Conservation (phyloP, 179 eudicot genomes). For the Monotropa hypopitys region DNA sequence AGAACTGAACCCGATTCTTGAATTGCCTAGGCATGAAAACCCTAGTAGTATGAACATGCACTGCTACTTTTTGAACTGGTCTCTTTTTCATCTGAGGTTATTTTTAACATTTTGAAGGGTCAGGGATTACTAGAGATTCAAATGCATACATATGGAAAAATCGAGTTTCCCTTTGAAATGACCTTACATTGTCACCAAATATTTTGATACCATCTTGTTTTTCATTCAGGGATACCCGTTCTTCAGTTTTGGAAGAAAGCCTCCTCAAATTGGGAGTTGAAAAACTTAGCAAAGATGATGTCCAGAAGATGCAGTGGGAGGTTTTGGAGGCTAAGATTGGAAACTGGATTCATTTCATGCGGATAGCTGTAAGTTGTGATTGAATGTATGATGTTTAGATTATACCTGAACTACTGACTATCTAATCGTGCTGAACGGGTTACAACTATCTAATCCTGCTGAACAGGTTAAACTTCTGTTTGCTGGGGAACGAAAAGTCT, state of each 20-base stretch:
- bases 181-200: neutral
- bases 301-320: constrained; percentile 99
- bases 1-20: neutral
- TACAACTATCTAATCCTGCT: constrained; percentile 3
- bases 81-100: neutral
- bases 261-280: constrained; percentile 83
- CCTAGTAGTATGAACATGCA: neutral
- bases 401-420: neutral
- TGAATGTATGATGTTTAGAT: neutral
- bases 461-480: constrained; percentile 82
- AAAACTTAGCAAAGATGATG: constrained; percentile 93
- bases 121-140: neutral
- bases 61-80: neutral
- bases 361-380: constrained; percentile 69
- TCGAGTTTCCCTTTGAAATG: neutral
- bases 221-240: constrained; percentile 64
- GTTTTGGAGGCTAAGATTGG: constrained; percentile 95
- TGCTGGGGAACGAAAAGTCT: constrained; percentile 85
- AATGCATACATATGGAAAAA: neutral
- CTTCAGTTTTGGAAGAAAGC: constrained; percentile 83
- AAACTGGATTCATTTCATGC: constrained; percentile 97
- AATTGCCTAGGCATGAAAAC: neutral
- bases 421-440: neutral
- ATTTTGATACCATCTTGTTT: constrained; percentile 1
- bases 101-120: neutral